Conservation (phyloP, 257 asterid genomes). For the Gentiana straminea region DNA sequence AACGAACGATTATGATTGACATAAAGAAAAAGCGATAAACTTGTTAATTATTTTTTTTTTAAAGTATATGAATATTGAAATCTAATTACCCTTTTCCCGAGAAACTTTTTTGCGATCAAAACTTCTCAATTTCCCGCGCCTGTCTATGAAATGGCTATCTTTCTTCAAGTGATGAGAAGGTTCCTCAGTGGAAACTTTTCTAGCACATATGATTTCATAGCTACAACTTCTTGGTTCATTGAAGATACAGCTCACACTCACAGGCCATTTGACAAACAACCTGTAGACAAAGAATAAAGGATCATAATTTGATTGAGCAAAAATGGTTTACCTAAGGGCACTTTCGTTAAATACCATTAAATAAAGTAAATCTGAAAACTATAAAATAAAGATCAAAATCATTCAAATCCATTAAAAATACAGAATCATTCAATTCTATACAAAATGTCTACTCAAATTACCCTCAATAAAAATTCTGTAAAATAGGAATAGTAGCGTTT, state of each 20-base stretch:
- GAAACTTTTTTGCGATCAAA: conserved; percentile 73
- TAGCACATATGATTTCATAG: conserved; percentile 32
- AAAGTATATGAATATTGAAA: background rate
- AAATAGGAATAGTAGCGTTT: too few species aligned
- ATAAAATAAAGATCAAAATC: too few species aligned
- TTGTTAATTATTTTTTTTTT: background rate
- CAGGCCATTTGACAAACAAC: conserved; percentile 38
- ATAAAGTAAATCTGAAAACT: too few species aligned
- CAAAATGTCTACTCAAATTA: too few species aligned
- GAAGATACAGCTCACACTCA: conserved; percentile 14
- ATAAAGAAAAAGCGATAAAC: background rate
- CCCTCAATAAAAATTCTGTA: too few species aligned
- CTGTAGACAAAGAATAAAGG: conserved; percentile 13
- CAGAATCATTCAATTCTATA: too few species aligned
- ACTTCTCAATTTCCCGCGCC: conserved; percentile 43
- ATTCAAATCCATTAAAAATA: too few species aligned
- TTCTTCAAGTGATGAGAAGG: conserved; percentile 49
- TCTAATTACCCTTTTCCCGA: conserved; percentile 44
- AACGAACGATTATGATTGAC: conserved; percentile 11
- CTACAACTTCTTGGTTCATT: conserved; percentile 27
- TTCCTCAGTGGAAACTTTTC: conserved; percentile 29
- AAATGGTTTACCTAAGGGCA: too few species aligned
- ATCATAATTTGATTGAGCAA: background rate
- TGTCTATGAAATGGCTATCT: conserved; percentile 61
- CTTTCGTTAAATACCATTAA: too few species aligned